These are phyloP conservation scores for Saccharomycopsis olivae DNA, from an alignment of 805 yeast species.

Conservation along the genomic window DNA sequence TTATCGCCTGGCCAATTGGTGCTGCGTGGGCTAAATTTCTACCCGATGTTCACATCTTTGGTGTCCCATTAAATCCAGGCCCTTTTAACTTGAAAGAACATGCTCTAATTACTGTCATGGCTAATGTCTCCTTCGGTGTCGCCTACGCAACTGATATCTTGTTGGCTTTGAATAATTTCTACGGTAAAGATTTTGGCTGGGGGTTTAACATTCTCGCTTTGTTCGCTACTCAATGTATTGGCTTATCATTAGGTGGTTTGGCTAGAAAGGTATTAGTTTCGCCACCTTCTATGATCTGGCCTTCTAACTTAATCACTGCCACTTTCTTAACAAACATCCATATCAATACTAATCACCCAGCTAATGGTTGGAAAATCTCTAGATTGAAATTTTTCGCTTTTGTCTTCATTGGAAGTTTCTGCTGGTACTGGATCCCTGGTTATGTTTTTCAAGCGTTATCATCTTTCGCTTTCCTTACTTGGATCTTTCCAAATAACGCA, in stretches of 20 bases:
- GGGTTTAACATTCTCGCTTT: conserved; percentile 42
- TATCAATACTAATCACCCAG: conserved; percentile 28
- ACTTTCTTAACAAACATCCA: conserved; percentile 28
- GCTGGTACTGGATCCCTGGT: conserved; percentile 38
- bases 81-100: conserved; percentile 59
- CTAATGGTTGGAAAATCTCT: conserved; percentile 31
- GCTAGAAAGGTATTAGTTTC: conserved; percentile 47
- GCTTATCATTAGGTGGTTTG: conserved; percentile 59
- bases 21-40: conserved; percentile 27
- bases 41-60: conserved; percentile 33
- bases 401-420: conserved; percentile 27
- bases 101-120: conserved; percentile 42
- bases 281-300: conserved; percentile 44
- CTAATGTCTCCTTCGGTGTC: conserved; percentile 29
- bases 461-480: conserved; percentile 43
- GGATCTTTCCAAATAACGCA: conserved; percentile 44
- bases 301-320: conserved; percentile 34
- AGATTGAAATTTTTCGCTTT: conserved; percentile 27
- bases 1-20: conserved; percentile 33
- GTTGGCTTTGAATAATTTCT: conserved; percentile 23
- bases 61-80: conserved; percentile 43
- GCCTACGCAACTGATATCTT: conserved; percentile 35
- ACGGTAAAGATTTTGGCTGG: conserved; percentile 25
- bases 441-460: conserved; percentile 34
- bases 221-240: conserved; percentile 48